Percentiles rank a stretch among this genome's conserved stretches.
phyloP scores from a whole-genome alignment of 2,329 filamentous ascomycete genomes.

The Stemphylium vesicarium region DNA sequence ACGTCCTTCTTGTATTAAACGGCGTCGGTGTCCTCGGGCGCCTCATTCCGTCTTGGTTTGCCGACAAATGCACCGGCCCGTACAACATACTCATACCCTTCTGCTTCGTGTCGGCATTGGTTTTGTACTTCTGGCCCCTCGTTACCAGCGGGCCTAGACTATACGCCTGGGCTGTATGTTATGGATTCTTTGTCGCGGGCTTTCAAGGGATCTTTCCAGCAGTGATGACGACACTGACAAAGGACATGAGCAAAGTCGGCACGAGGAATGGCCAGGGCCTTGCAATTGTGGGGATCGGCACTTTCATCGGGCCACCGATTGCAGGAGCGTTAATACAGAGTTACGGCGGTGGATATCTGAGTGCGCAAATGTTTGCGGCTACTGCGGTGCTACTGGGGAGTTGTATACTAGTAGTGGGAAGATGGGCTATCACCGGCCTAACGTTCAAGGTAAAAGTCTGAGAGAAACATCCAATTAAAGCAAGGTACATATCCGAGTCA shows the following conservation, averaged over 20 bases:
- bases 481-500: too few species aligned
- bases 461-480: not conserved
- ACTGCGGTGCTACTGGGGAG: constrained; percentile 39
- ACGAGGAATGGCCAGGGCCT: constrained; percentile 58
- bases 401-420: constrained; percentile 35
- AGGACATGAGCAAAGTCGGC: constrained; percentile 55
- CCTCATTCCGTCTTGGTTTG: constrained; percentile 59
- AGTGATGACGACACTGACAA: constrained; percentile 52
- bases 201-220: constrained; percentile 56
- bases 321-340: constrained; percentile 55
- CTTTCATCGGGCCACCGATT: constrained; percentile 55
- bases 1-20: constrained; percentile 64
- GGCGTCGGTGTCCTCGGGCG: constrained; percentile 63
- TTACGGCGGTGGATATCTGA: constrained; percentile 50
- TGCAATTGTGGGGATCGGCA: constrained; percentile 53
- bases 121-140: constrained; percentile 64
- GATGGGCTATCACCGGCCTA: constrained; percentile 41
- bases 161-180: constrained; percentile 54
- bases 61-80: constrained; percentile 60
- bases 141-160: constrained; percentile 51
- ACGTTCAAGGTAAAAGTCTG: constrained; percentile 35
- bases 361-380: constrained; percentile 53
- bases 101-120: constrained; percentile 53
- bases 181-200: constrained; percentile 54
- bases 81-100: constrained; percentile 64